Evolutionary conservation across 495 filamentous ascomycete species (phyloP), one percentile per base, ranked within the genome.

Genomic region (Neurospora tetraspora): DNA sequence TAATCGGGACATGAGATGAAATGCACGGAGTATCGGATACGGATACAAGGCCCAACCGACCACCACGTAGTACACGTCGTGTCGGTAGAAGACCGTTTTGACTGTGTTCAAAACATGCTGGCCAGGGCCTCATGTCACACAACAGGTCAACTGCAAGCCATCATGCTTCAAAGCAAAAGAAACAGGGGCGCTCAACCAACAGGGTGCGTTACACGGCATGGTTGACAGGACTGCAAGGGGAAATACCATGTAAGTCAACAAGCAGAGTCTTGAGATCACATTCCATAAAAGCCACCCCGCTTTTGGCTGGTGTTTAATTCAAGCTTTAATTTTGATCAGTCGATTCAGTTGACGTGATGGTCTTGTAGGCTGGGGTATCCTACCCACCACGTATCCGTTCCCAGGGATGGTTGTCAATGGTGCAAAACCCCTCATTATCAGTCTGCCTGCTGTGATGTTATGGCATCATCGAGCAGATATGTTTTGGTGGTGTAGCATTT

Each of bases 1-100:
- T 71, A 68, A 78, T 78, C 39, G 8, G 77, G 77, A 34, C 53
- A 61, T 61, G 53, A 61, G 23, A 61, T 61, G 53, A 61, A 61
- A 61, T 61, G 53, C 53, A 61, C 53, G 12, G 12, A 34, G 53
- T 61, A 61, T 12, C 53, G 27, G 27, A 31, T 61, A 61, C 53
- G 53, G 23, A 61, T 61, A 61, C 53, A 65, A 65, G 27, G 53
- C 27, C 53, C 53, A 34, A 65, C 27, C 27, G 53, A 65, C 53
- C 53, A 65, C 53, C 14, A 65, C 53, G 53, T 65, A 65, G 53
- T 65, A 65, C 23, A 65, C 12, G 27, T 65, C 53, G 53, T 34
- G 53, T 34, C 53, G 27, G 53, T 34, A 61, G 53, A 61, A 18
- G 53, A 18, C 53, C 53, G 53, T 65, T 34, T 65, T 31, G 27